phyloP scores from a whole-genome alignment of 1,284 basidiomycete species.

The Heterobasidion irregulare region DNA sequence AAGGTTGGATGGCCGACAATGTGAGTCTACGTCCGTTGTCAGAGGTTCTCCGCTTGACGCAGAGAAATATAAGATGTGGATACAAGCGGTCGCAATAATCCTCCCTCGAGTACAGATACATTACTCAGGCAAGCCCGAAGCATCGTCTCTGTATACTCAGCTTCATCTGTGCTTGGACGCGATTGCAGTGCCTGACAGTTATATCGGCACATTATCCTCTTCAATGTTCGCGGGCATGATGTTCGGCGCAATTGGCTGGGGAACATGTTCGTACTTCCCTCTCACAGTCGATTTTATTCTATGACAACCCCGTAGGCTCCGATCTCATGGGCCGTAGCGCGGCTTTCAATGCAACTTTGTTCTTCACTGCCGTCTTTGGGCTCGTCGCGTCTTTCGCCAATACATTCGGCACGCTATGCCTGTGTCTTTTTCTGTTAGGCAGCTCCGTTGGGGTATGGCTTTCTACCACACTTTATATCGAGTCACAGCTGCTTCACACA shows the following conservation, averaged over 20 bases:
- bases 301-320: conserved; percentile 33
- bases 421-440: conserved; percentile 81
- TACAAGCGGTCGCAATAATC: conserved; percentile 84
- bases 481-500: neutral
- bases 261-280: conserved; percentile 51
- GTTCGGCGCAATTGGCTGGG: conserved; percentile 91
- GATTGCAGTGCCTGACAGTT: conserved; percentile 57
- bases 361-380: conserved; percentile 87
- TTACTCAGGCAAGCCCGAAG: conserved; percentile 49
- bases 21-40: conserved; percentile 31
- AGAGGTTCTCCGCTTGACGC: conserved; percentile 8
- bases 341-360: conserved; percentile 90
- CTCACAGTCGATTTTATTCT: conserved; percentile 1
- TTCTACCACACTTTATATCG: neutral
- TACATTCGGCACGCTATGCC: conserved; percentile 68
- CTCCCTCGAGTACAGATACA: conserved; percentile 89
- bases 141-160: neutral
- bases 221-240: conserved; percentile 93
- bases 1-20: conserved; percentile 84
- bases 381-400: conserved; percentile 71
- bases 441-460: conserved; percentile 78
- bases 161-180: neutral
- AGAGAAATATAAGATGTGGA: conserved; percentile 68
- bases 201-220: conserved; percentile 71
- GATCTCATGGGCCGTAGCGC: conserved; percentile 80